phyloP scores from a whole-genome alignment of 2,329 filamentous ascomycete genomes.

The Onygenales sp. region DNA sequence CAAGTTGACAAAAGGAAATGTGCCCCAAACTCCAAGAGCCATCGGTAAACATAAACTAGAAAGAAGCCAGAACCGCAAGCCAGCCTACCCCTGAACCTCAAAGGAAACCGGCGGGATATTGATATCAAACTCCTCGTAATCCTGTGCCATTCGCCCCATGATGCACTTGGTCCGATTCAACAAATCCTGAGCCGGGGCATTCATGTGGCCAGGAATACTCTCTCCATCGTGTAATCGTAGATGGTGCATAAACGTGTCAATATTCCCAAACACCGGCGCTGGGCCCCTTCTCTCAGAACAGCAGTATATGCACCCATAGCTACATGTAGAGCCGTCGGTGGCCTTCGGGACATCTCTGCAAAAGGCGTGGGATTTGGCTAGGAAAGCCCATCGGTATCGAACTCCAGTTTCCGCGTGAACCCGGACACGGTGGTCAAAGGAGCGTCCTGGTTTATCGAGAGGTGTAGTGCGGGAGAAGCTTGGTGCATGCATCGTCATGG shows the following conservation, averaged over 20 bases:
- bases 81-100: slow-evolving; percentile 5
- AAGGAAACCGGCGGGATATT: slow-evolving; percentile 29
- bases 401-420: slow-evolving; percentile 24
- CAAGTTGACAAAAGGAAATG: no score
- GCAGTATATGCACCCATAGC: slow-evolving; percentile 40
- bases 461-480: slow-evolving; percentile 7
- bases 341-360: slow-evolving; percentile 20
- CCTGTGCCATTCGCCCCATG: slow-evolving; percentile 27
- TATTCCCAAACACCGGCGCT: slow-evolving; percentile 29
- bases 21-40: no score
- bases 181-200: slow-evolving; percentile 25
- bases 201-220: slow-evolving; percentile 18
- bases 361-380: slow-evolving; percentile 38
- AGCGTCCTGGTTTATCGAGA: slow-evolving; percentile 11
- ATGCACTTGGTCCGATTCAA: slow-evolving; percentile 36
- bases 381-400: slow-evolving; percentile 37
- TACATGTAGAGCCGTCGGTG: slow-evolving; percentile 7
- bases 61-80: neutral
- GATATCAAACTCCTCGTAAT: slow-evolving; percentile 38
- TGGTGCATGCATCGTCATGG: slow-evolving; percentile 1
- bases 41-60: no score
- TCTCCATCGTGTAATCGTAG: slow-evolving; percentile 23
- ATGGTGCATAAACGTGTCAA: slow-evolving; percentile 37
- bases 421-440: slow-evolving; percentile 23
- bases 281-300: slow-evolving; percentile 25